Evolutionary conservation across 352 stramenopile genomes (phyloP).

Genomic region (Globisporangium takayamanum): DNA sequence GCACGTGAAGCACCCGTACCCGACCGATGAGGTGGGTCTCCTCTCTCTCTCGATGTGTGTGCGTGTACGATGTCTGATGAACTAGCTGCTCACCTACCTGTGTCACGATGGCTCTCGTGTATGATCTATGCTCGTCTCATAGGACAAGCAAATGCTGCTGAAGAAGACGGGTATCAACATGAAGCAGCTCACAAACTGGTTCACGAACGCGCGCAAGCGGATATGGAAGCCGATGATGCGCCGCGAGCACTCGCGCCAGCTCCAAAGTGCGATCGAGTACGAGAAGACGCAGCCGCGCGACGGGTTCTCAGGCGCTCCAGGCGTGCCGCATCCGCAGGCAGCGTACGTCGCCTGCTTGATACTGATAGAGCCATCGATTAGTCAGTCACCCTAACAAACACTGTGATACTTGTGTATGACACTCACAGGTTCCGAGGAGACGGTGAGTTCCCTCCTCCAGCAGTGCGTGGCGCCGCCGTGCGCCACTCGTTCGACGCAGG

Average conservation of each 20-base stretch:
- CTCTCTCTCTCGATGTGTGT: not conserved
- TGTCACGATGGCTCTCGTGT: not conserved
- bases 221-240: conserved; percentile 90
- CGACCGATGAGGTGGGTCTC: conserved; percentile 64
- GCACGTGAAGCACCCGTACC: conserved; percentile 87
- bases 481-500: conserved; percentile 70
- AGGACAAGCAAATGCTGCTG: conserved; percentile 88
- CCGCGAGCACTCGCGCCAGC: conserved; percentile 68
- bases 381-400: not conserved
- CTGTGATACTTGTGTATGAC: not conserved
- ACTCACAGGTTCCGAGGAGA: conserved; percentile 11
- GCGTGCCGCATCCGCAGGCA: conserved; percentile 10
- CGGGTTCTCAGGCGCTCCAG: conserved; percentile 17
- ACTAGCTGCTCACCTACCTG: not conserved
- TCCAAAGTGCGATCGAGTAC: conserved; percentile 69
- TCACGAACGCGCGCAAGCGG: conserved; percentile 85
- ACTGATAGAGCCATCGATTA: not conserved
- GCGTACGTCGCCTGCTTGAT: conserved; percentile 10
- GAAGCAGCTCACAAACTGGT: conserved; percentile 90
- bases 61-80: not conserved
- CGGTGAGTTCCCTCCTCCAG: conserved; percentile 31
- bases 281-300: conserved; percentile 40
- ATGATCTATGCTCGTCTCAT: not conserved
- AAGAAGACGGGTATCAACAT: conserved; percentile 88
- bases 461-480: conserved; percentile 13